Base-by-base conservation (phyloP, 2,329 filamentous ascomycete species). In the Colletotrichum sp. region DNA sequence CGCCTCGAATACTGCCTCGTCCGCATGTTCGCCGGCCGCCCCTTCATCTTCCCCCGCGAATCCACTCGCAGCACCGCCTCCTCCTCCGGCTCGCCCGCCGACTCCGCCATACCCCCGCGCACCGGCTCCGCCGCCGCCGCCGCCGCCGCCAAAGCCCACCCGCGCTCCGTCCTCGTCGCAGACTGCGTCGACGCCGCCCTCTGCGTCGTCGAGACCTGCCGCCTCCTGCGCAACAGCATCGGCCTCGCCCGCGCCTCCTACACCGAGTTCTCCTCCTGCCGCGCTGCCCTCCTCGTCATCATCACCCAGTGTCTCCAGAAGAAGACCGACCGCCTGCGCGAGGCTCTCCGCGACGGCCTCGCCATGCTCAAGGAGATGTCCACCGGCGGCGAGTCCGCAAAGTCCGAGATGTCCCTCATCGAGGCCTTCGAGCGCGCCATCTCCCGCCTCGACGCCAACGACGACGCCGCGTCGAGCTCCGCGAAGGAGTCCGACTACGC, bases 201-300 rank as follows among this genome's bases (percentile, higher is more conserved):
- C 32, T 85, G 87, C 72, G 87, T 89, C 13, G 84, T 91, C 21
- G 86, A 89, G 59, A 85, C 89, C 6, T 90, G 89, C 77, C 86
- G 86, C 55, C 82, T 87, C 6, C 85, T 91, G 6, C 86, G 87
- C 52, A 86, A 87, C 60, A 88, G 86, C n/a, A 86, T 88, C 16
- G 89, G 89, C 18, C 87, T 91, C 69, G 89, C 89, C 8, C 86
- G 89, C 34, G 88, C 89, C 4, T 90, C 89, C 0, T 91, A 90
- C 78, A 90, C 89, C 5, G 89, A 91, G 77, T 91, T 90, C 79
- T 90, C 88, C 79, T 88, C 89, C 5, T 90, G 89, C 67, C 88
- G 89, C 57, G 89, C 89, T 12, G 89, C 89, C 10, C 82, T 91
- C 8, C 83, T 91, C 4, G 89, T 90, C 32, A 82, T 86, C 62